Percentiles rank a stretch among this genome's conserved stretches.
Conservation (phyloP, 2,329 filamentous ascomycete genomes). For the Ilyonectria mors-panacis region DNA sequence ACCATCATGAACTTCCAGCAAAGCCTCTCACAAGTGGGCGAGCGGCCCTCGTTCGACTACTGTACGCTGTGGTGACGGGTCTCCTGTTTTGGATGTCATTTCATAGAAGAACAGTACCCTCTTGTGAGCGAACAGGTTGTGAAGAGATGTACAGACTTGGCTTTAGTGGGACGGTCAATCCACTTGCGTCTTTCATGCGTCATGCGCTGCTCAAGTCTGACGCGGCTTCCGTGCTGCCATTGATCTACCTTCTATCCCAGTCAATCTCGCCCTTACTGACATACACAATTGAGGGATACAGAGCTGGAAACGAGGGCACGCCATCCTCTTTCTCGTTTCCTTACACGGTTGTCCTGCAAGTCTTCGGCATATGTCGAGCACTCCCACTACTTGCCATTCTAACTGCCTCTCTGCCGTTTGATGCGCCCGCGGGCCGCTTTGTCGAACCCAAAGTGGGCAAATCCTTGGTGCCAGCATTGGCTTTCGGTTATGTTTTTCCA, state of each 20-base stretch:
- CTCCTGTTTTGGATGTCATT: neutral
- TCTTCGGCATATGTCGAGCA: conserved; percentile 29
- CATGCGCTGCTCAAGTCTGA: neutral
- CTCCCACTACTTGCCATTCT: conserved; percentile 31
- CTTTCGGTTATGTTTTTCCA: conserved; percentile 36
- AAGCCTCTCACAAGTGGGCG: neutral
- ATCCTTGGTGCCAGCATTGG: conserved; percentile 35
- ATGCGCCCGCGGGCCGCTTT: conserved; percentile 8
- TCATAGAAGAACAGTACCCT: no score
- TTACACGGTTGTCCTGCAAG: conserved; percentile 28
- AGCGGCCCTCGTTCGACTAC: neutral
- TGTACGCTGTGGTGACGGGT: neutral
- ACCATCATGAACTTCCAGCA: conserved; percentile 4
- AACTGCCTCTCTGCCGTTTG: neutral
- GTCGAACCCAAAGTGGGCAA: conserved; percentile 28
- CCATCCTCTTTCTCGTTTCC: conserved; percentile 32
- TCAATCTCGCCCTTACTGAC: conserved; percentile 43
- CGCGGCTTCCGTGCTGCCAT: neutral
- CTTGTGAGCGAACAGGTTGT: neutral
- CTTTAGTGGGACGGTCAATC: neutral
- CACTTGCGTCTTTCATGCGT: neutral
- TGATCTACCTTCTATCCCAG: conserved; percentile 34
- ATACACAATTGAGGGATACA: conserved; percentile 45
- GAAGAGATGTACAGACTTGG: neutral
- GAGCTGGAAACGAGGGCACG: conserved; percentile 34